Base-by-base conservation (phyloP, 768 basidiomycete genomes). In the Tricholoma hemisulphureum region DNA sequence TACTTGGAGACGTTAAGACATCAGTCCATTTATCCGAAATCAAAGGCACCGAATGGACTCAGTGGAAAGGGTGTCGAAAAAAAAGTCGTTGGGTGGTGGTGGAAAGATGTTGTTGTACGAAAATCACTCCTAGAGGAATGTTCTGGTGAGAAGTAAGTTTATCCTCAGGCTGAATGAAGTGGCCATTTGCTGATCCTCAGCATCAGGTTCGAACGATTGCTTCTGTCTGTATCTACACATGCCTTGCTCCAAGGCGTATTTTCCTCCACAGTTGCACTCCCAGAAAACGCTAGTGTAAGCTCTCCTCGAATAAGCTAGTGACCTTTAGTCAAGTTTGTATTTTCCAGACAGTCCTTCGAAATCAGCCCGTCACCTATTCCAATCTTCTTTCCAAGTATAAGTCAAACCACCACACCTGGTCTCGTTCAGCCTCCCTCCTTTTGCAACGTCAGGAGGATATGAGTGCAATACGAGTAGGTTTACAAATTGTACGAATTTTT, bases 101-200 rank as follows among this genome's bases (percentile, higher is more conserved):
- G 84, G 84, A 81, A 75, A 65, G 80, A 83, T 51, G 75, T 83
- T 2, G 71, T 83, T 4, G 81, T 83, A 3, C 74, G 83, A 26
- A 84, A 80, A 61, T 83, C 83, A 7, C 61, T 84, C 23, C 63
- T 84, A 24, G 83, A 84, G 57, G 83, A 84, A 60, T 84, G 81
- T 61, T 63, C 70, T 23, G 82, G 83, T 21, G 79, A 79, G 55
- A 75, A 75, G 83, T 83, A 50, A 45, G 71, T 59, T 28, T 45
- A 8, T 6, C 34, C 34, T 46, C 31, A n/a, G n/a, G n/a, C n/a
- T n/a, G n/a, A 1, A 37, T 43, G n/a, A 23, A 60, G 21, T 53
- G 32, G 24, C 29, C 23, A 53, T 28, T 9, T 7, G 26, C 46
- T 49, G 46, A 10, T 28, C 58, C 1, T 32, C 28, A 35, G 35